Evolutionary conservation across 495 filamentous ascomycete genomes (phyloP).

Genomic region (Talaromyces thailandensis): DNA sequence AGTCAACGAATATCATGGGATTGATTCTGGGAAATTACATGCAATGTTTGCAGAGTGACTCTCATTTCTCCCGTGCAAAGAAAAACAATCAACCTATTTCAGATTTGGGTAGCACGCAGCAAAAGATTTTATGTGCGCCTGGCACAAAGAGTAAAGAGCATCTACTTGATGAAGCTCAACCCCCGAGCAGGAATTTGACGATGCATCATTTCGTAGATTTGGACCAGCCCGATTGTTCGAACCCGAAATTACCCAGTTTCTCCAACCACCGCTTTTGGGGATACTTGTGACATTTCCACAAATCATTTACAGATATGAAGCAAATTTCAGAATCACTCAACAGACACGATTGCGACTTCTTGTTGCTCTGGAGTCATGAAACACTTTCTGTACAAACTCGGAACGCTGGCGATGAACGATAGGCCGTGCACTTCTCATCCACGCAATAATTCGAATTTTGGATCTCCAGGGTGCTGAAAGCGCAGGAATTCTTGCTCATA

Average conservation of each 20-base stretch:
- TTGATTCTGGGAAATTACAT: too few species aligned
- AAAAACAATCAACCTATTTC: background rate
- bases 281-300: conserved; percentile 8
- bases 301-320: conserved; percentile 10
- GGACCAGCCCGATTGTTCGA: conserved; percentile 11
- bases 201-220: background rate
- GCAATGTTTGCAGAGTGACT: too few species aligned
- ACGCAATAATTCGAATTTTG: conserved; percentile 10
- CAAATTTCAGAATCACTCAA: background rate
- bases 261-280: conserved; percentile 8
- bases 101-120: background rate
- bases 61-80: too few species aligned
- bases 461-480: conserved; percentile 10
- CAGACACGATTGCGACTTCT: conserved; percentile 11
- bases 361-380: conserved; percentile 10
- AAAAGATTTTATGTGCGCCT: background rate
- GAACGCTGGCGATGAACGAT: conserved; percentile 7
- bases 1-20: too few species aligned
- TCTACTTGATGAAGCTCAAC: conserved; percentile 2
- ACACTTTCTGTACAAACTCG: conserved; percentile 6
- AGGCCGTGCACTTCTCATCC: conserved; percentile 10
- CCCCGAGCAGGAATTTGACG: conserved; percentile 1
- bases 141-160: background rate
- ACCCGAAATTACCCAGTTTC: conserved; percentile 4
- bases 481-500: conserved; percentile 1